Evolutionary conservation across 164 flowering plant species (phyloP).

Genomic region (Stephania japonica): DNA sequence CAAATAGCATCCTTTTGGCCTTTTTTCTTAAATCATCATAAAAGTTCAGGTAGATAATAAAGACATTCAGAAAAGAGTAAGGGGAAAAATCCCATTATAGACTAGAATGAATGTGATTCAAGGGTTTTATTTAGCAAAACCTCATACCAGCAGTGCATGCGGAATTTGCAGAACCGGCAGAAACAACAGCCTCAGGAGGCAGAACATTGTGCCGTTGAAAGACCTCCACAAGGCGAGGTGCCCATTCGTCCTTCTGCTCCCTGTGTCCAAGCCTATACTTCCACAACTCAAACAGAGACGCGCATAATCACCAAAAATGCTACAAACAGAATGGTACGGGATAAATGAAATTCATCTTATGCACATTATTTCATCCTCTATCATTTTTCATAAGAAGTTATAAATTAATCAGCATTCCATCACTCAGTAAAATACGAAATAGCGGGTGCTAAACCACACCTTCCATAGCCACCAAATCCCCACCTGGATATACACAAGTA

Average conservation of each 20-base stretch:
- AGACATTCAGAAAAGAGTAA: too few relatives aligned
- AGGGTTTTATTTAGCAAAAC: neutral
- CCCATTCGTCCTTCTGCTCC: constrained; percentile 96
- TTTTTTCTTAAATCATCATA: too few relatives aligned
- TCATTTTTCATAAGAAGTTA: constrained; percentile 1
- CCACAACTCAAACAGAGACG: constrained; percentile 9
- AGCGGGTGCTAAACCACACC: constrained; percentile 39
- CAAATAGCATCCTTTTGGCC: too few relatives aligned
- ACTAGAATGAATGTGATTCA: too few relatives aligned
- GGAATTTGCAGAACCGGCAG: constrained; percentile 86
- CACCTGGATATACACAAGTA: constrained; percentile 46
- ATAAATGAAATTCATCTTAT: neutral
- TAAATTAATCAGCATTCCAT: neutral
- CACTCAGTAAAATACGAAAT: constrained; percentile 7
- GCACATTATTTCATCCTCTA: constrained; percentile 2
- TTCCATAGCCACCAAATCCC: constrained; percentile 99
- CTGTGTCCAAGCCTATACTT: constrained; percentile 84
- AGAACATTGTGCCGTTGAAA: constrained; percentile 71
- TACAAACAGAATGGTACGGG: too few relatives aligned
- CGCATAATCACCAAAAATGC: neutral
- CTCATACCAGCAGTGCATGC: constrained; percentile 80
- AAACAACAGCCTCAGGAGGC: constrained; percentile 80
- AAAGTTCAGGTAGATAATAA: too few relatives aligned
- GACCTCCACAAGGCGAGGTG: constrained; percentile 82
- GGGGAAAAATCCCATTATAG: too few relatives aligned